These are phyloP conservation scores for Serendipita sp. DNA, from an alignment of 768 basidiomycete genomes.

Conservation along the genomic window DNA sequence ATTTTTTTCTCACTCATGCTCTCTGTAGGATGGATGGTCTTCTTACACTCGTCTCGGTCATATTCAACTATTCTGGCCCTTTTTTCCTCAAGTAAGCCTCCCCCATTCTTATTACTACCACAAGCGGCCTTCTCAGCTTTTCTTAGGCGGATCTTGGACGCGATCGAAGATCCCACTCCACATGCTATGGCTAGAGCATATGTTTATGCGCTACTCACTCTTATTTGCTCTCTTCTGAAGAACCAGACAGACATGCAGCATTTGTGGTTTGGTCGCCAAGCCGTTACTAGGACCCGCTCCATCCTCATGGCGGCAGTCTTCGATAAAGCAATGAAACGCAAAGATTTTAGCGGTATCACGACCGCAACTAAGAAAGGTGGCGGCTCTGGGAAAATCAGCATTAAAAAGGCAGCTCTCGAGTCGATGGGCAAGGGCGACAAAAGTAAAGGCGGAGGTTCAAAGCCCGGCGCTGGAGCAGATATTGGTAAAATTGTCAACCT, in stretches of 20 bases:
- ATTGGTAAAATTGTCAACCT: conserved; percentile 81
- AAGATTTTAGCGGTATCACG: conserved; percentile 1
- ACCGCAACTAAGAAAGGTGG: conserved; percentile 19
- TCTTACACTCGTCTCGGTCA: conserved; percentile 51
- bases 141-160: background rate
- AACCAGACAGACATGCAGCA: conserved; percentile 51
- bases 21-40: conserved; percentile 38
- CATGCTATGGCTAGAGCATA: conserved; percentile 48
- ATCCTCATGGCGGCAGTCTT: conserved; percentile 83
- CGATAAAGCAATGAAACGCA: conserved; percentile 51
- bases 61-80: conserved; percentile 66
- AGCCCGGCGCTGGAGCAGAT: conserved; percentile 32
- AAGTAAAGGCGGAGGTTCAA: background rate
- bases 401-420: background rate
- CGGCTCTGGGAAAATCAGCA: conserved; percentile 6
- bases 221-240: conserved; percentile 44
- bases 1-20: background rate
- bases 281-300: conserved; percentile 30
- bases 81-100: conserved; percentile 61
- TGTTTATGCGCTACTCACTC: conserved; percentile 62
- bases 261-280: conserved; percentile 67
- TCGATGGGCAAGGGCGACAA: background rate
- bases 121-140: background rate
- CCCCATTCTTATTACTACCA: background rate
- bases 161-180: conserved; percentile 24